Conservation (phyloP, 805 yeast species). For the Wickerhamiella vanderwaltii region DNA sequence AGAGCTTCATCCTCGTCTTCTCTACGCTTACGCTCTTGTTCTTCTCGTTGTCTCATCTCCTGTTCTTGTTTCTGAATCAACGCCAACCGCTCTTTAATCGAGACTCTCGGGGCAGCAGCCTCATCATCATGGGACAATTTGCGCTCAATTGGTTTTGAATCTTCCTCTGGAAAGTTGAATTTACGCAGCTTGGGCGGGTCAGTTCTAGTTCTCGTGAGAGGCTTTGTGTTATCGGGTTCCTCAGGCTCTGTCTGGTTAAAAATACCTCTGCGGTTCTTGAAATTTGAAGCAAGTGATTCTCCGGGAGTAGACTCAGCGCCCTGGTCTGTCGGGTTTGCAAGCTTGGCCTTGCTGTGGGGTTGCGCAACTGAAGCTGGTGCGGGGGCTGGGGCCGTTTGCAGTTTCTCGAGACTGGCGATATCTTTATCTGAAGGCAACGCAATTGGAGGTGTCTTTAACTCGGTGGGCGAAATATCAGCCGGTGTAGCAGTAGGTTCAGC, state of each 20-base stretch:
- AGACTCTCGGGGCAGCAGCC: constrained; percentile 58
- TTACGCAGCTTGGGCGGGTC: constrained; percentile 29
- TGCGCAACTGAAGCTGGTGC: not conserved
- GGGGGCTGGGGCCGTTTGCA: not conserved
- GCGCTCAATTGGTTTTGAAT: constrained; percentile 79
- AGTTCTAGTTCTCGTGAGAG: constrained; percentile 15
- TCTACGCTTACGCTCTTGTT: constrained; percentile 56
- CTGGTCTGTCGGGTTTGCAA: too few relatives aligned
- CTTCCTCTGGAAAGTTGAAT: constrained; percentile 55
- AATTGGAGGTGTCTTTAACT: not conserved
- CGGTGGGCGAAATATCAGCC: not conserved
- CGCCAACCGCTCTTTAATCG: constrained; percentile 78
- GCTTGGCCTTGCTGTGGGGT: too few relatives aligned
- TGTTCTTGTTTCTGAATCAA: constrained; percentile 63
- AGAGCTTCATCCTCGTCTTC: constrained; percentile 39
- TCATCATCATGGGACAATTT: constrained; percentile 27
- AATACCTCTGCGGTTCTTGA: constrained; percentile 39
- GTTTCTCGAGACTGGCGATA: not conserved
- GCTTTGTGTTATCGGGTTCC: constrained; percentile 23
- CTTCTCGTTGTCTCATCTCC: constrained; percentile 19
- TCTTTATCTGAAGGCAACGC: not conserved
- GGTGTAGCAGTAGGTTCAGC: not conserved
- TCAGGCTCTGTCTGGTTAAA: constrained; percentile 34
- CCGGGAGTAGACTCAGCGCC: constrained; percentile 1
- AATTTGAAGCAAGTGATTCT: constrained; percentile 20